Conservation (phyloP, 2,329 filamentous ascomycete genomes). For the Neonectria sp. region DNA sequence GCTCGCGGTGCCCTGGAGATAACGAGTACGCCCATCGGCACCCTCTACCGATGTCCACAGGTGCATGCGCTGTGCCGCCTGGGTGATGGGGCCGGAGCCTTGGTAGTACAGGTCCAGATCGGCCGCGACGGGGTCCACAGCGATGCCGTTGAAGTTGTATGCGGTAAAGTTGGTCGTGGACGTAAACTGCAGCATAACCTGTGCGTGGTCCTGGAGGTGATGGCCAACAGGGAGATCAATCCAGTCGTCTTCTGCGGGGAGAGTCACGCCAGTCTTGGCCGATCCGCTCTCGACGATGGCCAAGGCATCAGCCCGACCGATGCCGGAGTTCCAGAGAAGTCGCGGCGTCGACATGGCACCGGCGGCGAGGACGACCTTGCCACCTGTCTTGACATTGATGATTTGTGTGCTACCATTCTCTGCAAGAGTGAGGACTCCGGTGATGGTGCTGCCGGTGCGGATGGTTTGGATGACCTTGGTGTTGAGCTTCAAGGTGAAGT, state of each 20-base stretch:
- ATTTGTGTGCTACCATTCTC: conserved; percentile 61
- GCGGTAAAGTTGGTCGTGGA: conserved; percentile 42
- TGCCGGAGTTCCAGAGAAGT: conserved; percentile 60
- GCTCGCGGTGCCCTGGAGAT: conserved; percentile 44
- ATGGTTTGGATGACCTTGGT: conserved; percentile 76
- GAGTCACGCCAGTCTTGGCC: conserved; percentile 63
- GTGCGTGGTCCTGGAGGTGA: conserved; percentile 70
- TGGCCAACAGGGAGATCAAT: conserved; percentile 71
- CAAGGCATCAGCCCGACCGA: conserved; percentile 74
- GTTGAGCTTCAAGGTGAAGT: conserved; percentile 77
- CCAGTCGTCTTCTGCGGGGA: conserved; percentile 66
- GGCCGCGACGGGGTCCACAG: conserved; percentile 25
- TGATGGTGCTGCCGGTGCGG: conserved; percentile 72
- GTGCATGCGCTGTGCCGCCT: conserved; percentile 48
- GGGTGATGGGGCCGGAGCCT: conserved; percentile 46
- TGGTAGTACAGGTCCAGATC: conserved; percentile 46
- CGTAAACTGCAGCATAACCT: conserved; percentile 52
- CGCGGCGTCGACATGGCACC: conserved; percentile 62
- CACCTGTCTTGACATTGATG: conserved; percentile 45
- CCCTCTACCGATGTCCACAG: conserved; percentile 46
- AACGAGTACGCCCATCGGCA: conserved; percentile 42
- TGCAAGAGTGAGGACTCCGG: conserved; percentile 73
- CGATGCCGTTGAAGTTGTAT: conserved; percentile 45
- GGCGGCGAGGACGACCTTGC: conserved; percentile 73
- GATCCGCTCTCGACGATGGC: conserved; percentile 60